A percentile compares a stretch with the other conserved stretches of the same genome.
These are phyloP conservation scores for Chlorella sp. DNA, from an alignment of 139 green algal species.

Conservation along the genomic window DNA sequence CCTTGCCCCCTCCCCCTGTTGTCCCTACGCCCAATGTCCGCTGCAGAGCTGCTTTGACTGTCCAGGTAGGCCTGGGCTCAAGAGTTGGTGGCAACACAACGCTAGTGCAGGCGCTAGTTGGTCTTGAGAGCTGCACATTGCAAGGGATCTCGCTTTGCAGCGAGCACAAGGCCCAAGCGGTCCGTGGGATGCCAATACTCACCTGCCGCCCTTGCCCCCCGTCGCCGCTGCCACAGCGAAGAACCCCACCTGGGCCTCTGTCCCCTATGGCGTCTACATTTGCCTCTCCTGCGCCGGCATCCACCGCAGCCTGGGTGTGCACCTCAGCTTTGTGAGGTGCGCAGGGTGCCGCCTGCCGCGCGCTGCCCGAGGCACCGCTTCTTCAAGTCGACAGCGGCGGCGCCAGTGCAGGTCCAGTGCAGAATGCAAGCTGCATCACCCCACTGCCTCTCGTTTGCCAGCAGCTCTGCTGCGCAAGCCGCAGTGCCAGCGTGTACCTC, in stretches of 20 bases:
- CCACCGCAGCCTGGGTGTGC: slow-evolving; percentile 94
- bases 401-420: not conserved
- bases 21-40: not conserved
- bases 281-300: slow-evolving; percentile 96
- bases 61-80: slow-evolving; percentile 43
- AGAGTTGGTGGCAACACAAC: not conserved
- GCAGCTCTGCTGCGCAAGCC: no score
- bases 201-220: no score
- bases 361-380: not conserved
- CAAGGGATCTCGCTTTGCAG: no score
- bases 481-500: no score
- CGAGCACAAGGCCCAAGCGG: no score
- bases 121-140: no score
- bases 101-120: no score
- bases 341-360: not conserved
- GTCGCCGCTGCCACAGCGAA: slow-evolving; percentile 54
- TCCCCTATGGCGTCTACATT: slow-evolving; percentile 97
- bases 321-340: slow-evolving; percentile 94
- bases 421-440: not conserved
- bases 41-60: slow-evolving; percentile 96
- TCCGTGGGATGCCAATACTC: no score
- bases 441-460: no score
- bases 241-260: slow-evolving; percentile 96
- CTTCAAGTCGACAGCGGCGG: not conserved
- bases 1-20: not conserved